A percentile compares a stretch with the other conserved stretches of the same genome.
Evolutionary conservation across 2,329 filamentous ascomycete species (phyloP).

Genomic region (Alternaria metachromatica): DNA sequence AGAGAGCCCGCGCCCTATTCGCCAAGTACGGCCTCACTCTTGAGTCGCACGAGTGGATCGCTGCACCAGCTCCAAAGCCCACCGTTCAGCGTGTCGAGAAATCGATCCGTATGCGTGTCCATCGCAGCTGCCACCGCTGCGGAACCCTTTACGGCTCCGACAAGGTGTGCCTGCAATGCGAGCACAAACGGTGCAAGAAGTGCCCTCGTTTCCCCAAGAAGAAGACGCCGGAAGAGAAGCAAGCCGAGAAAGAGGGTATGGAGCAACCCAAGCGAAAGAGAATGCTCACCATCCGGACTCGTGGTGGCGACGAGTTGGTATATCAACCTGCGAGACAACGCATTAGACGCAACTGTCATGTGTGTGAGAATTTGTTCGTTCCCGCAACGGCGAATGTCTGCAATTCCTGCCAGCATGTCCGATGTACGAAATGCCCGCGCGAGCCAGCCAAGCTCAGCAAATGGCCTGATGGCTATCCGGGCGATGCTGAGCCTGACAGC

Average conservation of each 20-base stretch:
- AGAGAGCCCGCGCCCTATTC: conserved; percentile 51
- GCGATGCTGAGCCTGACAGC: conserved; percentile 58
- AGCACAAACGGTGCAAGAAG: conserved; percentile 80
- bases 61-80: conserved; percentile 30
- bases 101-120: conserved; percentile 78
- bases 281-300: conserved; percentile 68
- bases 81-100: conserved; percentile 68
- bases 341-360: conserved; percentile 77
- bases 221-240: conserved; percentile 55
- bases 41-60: conserved; percentile 48
- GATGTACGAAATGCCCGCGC: conserved; percentile 81
- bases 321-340: conserved; percentile 75
- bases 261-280: conserved; percentile 58
- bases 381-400: conserved; percentile 65
- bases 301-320: conserved; percentile 71
- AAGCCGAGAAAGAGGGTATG: conserved; percentile 36
- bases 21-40: conserved; percentile 53
- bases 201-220: conserved; percentile 78
- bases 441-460: conserved; percentile 76
- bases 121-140: conserved; percentile 82
- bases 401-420: conserved; percentile 70
- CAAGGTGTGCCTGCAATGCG: conserved; percentile 77
- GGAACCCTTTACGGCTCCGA: conserved; percentile 73
- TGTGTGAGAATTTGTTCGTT: conserved; percentile 70
- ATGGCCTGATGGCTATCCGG: conserved; percentile 73